Evolutionary conservation across 768 basidiomycete species (phyloP), one percentile per base, ranked within the genome.

Genomic region (Solioccasus polychromus): DNA sequence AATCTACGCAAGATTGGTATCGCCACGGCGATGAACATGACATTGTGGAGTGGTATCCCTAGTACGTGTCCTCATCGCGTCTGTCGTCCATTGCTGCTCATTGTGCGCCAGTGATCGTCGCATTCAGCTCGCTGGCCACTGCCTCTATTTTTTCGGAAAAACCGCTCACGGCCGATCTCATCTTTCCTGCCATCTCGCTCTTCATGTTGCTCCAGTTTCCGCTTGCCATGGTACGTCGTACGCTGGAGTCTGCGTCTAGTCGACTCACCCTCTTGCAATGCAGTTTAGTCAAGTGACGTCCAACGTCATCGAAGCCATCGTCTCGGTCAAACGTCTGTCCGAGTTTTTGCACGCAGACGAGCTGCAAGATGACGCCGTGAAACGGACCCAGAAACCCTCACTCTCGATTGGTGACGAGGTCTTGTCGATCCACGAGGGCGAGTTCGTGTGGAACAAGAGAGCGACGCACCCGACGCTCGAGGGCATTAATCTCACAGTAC

Each of bases 131-230:
- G 0, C 87, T 94, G 53, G 82, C 88, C 7, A 76, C 77, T 1
- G 88, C 88, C 7, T 82, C 88, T 0, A 57, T 72, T 15, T 75
- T 76, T 2, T 81, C 82, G 4, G 64, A 75, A 1, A 74, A 62
- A 23, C 89, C 92, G 4, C 66, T 98, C 2, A 97, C 95, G 0
- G 80, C 87, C 0, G 93, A 96, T 51, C 71, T 92, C 40, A 94
- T 97, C 52, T 98, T 98, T 76, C 95, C 95, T n/a, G 83, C 90
- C 0, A 92, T 98, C 50, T 85, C 90, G 0, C 68, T 94, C 24
- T 94, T 92, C 70, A 84, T 89, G 80, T 72, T 95, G 1, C 70
- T 95, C 24, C 82, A 85, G 46, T 93, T 93, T 68, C 92, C 92
- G 2, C 71, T 94, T 19, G 86, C 79, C 3, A 88, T 91, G 87